These are phyloP conservation scores for Capsella rubella DNA, from an alignment of 441 rosid species.

Conservation along the genomic window DNA sequence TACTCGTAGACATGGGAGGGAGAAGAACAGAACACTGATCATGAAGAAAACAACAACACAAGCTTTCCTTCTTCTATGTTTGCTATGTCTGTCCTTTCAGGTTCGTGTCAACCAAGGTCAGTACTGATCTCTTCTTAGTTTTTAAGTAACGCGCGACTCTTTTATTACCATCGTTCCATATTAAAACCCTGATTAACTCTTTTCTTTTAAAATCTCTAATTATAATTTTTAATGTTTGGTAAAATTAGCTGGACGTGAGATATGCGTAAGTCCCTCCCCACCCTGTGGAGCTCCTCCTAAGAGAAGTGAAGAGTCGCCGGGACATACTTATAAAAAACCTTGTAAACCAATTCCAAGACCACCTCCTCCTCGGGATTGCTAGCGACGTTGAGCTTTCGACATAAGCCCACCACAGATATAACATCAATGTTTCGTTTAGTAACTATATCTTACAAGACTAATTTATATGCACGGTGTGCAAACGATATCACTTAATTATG, in stretches of 20 bases:
- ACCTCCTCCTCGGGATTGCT: neutral
- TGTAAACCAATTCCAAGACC: conserved; percentile 13
- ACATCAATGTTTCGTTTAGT: neutral
- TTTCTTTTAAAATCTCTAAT: neutral
- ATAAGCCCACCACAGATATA: neutral
- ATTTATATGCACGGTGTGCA: neutral
- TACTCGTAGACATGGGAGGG: neutral
- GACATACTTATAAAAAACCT: neutral
- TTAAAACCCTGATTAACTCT: neutral
- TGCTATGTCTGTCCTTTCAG: conserved; percentile 17
- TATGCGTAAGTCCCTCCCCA: conserved; percentile 5
- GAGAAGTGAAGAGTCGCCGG: neutral
- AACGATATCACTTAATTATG: neutral
- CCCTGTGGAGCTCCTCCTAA: conserved; percentile 7
- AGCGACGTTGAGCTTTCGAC: neutral
- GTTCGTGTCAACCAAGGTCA: conserved; percentile 4
- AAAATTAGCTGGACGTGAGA: neutral
- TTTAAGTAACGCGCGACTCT: neutral
- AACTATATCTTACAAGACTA: neutral
- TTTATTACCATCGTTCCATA: neutral
- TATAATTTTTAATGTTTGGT: neutral
- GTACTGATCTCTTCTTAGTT: neutral
- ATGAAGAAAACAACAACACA: conserved; percentile 7
- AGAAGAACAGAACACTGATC: neutral
- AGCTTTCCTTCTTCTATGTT: conserved; percentile 13